A percentile compares a stretch with the other conserved stretches of the same genome.
Conservation (phyloP, 139 green algal genomes). For the Chlamydomonas sp. region DNA sequence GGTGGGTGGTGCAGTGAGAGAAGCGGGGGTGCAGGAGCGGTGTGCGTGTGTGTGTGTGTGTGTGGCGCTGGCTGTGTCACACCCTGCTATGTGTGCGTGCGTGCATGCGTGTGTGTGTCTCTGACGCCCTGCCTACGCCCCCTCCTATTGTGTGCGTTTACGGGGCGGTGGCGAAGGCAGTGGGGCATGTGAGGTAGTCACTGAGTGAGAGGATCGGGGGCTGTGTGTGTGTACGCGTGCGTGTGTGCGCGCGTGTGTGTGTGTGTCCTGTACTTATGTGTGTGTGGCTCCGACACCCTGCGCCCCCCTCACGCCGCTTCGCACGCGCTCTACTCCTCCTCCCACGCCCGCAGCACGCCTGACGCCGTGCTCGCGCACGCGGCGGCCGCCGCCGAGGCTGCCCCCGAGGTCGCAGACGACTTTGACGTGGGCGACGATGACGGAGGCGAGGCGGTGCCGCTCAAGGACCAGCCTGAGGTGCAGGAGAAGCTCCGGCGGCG, state of each 20-base stretch:
- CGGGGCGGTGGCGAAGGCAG: no score
- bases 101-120: conserved; percentile 15
- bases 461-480: conserved; percentile 50
- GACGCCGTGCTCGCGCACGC: conserved; percentile 49
- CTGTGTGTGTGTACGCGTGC: no score
- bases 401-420: conserved; percentile 73
- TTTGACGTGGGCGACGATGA: conserved; percentile 55
- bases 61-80: no score
- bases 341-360: conserved; percentile 36
- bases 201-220: no score
- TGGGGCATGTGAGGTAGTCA: no score
- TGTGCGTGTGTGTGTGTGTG: no score
- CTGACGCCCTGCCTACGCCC: background rate
- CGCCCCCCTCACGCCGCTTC: background rate
- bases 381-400: conserved; percentile 42
- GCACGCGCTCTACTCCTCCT: background rate
- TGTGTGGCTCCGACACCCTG: background rate
- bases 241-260: background rate
- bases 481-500: conserved; percentile 66
- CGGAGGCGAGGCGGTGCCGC: conserved; percentile 12
- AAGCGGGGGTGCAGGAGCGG: no score
- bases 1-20: no score
- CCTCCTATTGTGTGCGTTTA: background rate
- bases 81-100: no score
- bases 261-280: no score